Evolutionary conservation across 2,329 filamentous ascomycete species (phyloP).

Genomic region (Lasiodiplodia hormozganensis): DNA sequence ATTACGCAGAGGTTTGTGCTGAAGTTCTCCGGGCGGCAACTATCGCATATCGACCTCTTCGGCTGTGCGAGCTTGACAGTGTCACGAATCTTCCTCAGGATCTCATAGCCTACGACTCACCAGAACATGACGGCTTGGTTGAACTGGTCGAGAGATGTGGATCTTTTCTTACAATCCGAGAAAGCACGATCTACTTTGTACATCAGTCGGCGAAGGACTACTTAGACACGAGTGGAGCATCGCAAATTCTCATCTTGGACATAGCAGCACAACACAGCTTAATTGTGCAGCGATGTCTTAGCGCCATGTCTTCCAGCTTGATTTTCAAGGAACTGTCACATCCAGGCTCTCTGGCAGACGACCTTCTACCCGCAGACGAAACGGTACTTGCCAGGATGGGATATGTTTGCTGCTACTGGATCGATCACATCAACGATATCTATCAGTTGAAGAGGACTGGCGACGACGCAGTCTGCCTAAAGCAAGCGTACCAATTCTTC

Average conservation of each 20-base stretch:
- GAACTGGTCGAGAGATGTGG: constrained; percentile 46
- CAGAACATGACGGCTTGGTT: background rate
- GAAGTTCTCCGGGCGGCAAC: background rate
- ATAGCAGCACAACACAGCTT: background rate
- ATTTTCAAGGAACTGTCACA: background rate
- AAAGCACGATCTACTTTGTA: constrained; percentile 45
- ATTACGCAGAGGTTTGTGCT: background rate
- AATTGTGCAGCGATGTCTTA: background rate
- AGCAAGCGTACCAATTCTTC: background rate
- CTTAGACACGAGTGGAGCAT: constrained; percentile 33
- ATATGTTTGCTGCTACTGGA: background rate
- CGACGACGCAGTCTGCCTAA: background rate
- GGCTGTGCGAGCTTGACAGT: background rate
- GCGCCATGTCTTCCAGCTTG: background rate
- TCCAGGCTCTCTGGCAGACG: background rate
- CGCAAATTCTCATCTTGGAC: background rate
- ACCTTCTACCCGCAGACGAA: background rate
- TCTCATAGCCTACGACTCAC: background rate
- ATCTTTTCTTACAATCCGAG: constrained; percentile 50
- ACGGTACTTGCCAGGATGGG: background rate
- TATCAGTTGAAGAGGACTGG: background rate
- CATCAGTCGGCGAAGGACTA: constrained; percentile 57
- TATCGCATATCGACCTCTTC: background rate
- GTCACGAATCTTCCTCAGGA: background rate
- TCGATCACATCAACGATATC: background rate